Percentiles rank a stretch among this genome's conserved stretches.
These are phyloP conservation scores for Zostera marina DNA, from an alignment of 116 monocot species.

Conservation along the genomic window DNA sequence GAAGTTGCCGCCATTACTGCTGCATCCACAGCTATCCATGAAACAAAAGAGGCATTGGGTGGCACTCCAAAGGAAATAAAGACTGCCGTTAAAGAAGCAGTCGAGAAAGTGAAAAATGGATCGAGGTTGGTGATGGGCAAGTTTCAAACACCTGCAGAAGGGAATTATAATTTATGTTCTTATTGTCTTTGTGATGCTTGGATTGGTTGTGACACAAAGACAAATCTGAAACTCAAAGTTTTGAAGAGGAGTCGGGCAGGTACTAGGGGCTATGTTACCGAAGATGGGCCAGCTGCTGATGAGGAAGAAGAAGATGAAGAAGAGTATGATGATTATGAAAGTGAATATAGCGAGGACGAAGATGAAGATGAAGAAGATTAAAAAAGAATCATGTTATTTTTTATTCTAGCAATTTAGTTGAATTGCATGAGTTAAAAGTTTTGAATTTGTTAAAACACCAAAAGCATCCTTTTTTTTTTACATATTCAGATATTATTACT, in stretches of 20 bases:
- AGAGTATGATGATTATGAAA: constrained; percentile 62
- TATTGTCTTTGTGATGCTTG: constrained; percentile 68
- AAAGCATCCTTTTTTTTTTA: too few species aligned
- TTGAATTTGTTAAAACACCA: too few species aligned
- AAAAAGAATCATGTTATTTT: too few species aligned
- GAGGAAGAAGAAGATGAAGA: constrained; percentile 66
- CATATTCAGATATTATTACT: too few species aligned
- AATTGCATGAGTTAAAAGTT: too few species aligned
- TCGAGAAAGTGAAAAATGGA: constrained; percentile 61
- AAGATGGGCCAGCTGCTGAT: constrained; percentile 27
- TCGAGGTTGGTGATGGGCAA: constrained; percentile 70
- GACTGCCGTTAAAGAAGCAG: constrained; percentile 36
- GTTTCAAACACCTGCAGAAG: constrained; percentile 66
- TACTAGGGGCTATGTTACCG: constrained; percentile 28
- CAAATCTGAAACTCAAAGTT: constrained; percentile 40
- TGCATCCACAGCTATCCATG: constrained; percentile 49
- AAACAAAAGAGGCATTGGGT: constrained; percentile 54
- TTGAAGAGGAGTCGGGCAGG: constrained; percentile 55
- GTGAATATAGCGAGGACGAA: constrained; percentile 66
- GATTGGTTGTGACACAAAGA: constrained; percentile 74
- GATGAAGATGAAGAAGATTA: too few species aligned
- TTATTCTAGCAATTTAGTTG: too few species aligned
- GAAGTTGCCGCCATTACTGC: constrained; percentile 41
- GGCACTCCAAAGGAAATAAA: constrained; percentile 40
- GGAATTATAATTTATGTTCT: constrained; percentile 39